Evolutionary conservation across 345 rosid species (phyloP).

Genomic region (Arabis alpina): DNA sequence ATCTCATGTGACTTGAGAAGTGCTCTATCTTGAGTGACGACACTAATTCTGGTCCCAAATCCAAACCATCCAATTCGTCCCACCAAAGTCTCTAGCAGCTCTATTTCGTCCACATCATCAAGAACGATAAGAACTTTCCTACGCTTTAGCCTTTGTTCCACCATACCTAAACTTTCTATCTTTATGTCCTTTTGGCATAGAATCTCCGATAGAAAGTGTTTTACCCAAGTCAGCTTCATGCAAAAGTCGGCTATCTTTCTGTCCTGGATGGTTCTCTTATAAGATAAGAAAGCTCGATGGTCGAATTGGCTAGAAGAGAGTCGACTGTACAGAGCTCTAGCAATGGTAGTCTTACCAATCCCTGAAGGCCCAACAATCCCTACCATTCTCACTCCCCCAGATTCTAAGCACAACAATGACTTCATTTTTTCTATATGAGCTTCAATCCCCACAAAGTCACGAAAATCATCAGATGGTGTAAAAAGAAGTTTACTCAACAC

Average conservation of each 20-base stretch:
- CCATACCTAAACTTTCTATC: neutral
- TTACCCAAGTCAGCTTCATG: slow-evolving; percentile 31
- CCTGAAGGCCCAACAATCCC: slow-evolving; percentile 52
- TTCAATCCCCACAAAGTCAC: neutral
- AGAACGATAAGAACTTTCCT: slow-evolving; percentile 27
- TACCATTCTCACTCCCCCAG: slow-evolving; percentile 6
- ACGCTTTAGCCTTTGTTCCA: neutral
- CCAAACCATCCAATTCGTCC: slow-evolving; percentile 23
- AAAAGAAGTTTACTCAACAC: slow-evolving; percentile 15
- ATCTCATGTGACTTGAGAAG: slow-evolving; percentile 20
- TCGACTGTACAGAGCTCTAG: slow-evolving; percentile 29
- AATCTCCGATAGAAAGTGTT: slow-evolving; percentile 40
- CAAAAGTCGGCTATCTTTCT: slow-evolving; percentile 1
- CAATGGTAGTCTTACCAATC: slow-evolving; percentile 50
- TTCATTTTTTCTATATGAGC: neutral
- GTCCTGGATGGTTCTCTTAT: neutral
- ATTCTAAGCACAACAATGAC: neutral
- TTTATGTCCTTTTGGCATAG: slow-evolving; percentile 5
- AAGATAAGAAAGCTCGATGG: neutral
- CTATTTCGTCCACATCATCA: slow-evolving; percentile 10
- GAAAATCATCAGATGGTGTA: no score
- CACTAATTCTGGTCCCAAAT: neutral
- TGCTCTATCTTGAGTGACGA: slow-evolving; percentile 22
- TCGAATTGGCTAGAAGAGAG: slow-evolving; percentile 11
- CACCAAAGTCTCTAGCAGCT: slow-evolving; percentile 4